phyloP scores from a whole-genome alignment of 1,139 yeast species.

The Saccharomyces hybrid region DNA sequence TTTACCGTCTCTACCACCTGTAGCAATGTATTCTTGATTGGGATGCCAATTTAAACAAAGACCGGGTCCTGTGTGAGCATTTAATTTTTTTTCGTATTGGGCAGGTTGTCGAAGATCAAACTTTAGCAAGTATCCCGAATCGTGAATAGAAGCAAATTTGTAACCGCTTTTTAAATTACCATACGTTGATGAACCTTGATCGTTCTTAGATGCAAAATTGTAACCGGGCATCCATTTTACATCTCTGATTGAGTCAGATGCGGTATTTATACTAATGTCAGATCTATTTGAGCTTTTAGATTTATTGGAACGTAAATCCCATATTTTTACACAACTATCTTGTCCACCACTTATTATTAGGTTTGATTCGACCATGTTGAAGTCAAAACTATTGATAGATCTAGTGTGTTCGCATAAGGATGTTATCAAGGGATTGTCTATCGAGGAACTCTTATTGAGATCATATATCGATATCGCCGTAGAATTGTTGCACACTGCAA shows the following conservation, averaged over 20 bases:
- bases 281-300: slow-evolving; percentile 18
- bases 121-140: slow-evolving; percentile 77
- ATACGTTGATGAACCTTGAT: slow-evolving; percentile 5
- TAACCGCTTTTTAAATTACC: slow-evolving; percentile 31
- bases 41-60: slow-evolving; percentile 86
- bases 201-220: slow-evolving; percentile 13
- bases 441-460: slow-evolving; percentile 37
- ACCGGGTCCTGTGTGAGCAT: slow-evolving; percentile 91
- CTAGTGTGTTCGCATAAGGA: slow-evolving; percentile 66
- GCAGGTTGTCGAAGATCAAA: slow-evolving; percentile 66
- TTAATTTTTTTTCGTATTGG: slow-evolving; percentile 63
- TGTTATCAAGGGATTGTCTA: slow-evolving; percentile 37
- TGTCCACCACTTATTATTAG: slow-evolving; percentile 78
- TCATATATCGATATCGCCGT: slow-evolving; percentile 45
- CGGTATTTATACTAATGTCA: slow-evolving; percentile 32
- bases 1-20: slow-evolving; percentile 83
- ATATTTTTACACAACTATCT: slow-evolving; percentile 79
- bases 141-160: slow-evolving; percentile 68
- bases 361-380: slow-evolving; percentile 49
- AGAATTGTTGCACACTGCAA: slow-evolving; percentile 42
- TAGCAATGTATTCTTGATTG: slow-evolving; percentile 66
- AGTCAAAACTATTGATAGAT: slow-evolving; percentile 74
- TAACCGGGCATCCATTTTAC: slow-evolving; percentile 32
- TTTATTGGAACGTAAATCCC: slow-evolving; percentile 67
- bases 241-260: slow-evolving; percentile 41